Evolutionary conservation across 495 filamentous ascomycete species (phyloP), one percentile per base, ranked within the genome.

Genomic region (Penicillium coprophilum): DNA sequence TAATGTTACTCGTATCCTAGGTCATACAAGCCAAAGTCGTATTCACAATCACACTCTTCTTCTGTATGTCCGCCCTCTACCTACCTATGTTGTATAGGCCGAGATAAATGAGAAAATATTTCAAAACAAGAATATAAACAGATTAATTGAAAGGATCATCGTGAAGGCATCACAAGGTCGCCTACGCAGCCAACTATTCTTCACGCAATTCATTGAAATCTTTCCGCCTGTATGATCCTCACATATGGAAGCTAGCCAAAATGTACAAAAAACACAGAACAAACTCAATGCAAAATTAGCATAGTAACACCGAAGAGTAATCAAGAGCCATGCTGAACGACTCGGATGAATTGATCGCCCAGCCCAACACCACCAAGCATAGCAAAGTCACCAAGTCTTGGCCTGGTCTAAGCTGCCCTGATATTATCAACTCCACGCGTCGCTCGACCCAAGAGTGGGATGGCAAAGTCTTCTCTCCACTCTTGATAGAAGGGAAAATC

Each of bases 1-100:
- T 68, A 61, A 40, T 32, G 8, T 12, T 11, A 17, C 24, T 13
- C 5, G 46, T 12, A 46, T n/a, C n/a, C n/a, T n/a, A n/a, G n/a
- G n/a, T n/a, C n/a, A n/a, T n/a, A n/a, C n/a, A n/a, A n/a, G n/a
- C n/a, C n/a, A n/a, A n/a, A n/a, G n/a, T n/a, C n/a, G n/a, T n/a
- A n/a, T n/a, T n/a, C n/a, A n/a, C n/a, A n/a, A n/a, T n/a, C n/a
- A n/a, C n/a, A n/a, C n/a, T n/a, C n/a, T n/a, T n/a, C n/a, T n/a
- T n/a, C n/a, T n/a, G n/a, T n/a, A n/a, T n/a, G n/a, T n/a, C n/a
- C n/a, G n/a, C n/a, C n/a, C n/a, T n/a, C n/a, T n/a, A n/a, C n/a
- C n/a, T n/a, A n/a, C n/a, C n/a, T n/a, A n/a, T n/a, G n/a, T n/a
- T n/a, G n/a, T n/a, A n/a, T n/a, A n/a, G n/a, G n/a, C n/a, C n/a